phyloP scores from a whole-genome alignment of 345 rosid genomes.

The Citrus unshiu region DNA sequence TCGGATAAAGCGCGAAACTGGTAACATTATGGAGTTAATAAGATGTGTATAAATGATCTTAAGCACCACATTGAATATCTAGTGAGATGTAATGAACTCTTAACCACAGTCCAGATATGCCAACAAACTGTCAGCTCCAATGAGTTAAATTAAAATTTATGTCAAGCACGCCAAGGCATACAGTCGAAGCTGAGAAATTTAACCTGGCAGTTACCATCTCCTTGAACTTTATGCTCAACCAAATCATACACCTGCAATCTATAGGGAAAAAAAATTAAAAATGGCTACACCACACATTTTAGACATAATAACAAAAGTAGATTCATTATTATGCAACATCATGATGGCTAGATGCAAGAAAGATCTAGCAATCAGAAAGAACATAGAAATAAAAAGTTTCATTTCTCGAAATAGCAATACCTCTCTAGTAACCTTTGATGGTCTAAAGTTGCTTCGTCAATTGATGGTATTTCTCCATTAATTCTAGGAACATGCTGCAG shows the following conservation, averaged over 20 bases:
- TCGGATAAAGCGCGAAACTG: constrained; percentile 55
- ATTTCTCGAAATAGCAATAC: constrained; percentile 22
- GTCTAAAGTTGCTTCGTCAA: constrained; percentile 61
- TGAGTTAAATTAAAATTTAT: not conserved
- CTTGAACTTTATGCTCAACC: constrained; percentile 63
- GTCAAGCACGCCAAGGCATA: not conserved
- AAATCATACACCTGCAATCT: constrained; percentile 64
- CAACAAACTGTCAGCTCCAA: not conserved
- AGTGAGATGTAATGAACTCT: not conserved
- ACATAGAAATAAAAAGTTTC: not conserved
- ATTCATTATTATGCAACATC: not conserved
- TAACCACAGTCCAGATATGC: not conserved
- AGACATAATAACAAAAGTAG: not conserved
- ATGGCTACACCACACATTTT: not conserved
- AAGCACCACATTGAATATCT: not conserved
- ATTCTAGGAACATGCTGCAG: constrained; percentile 59
- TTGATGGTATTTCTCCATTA: constrained; percentile 61
- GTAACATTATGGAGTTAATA: constrained; percentile 14
- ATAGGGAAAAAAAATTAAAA: not conserved
- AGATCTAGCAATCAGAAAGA: not conserved
- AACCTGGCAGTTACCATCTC: constrained; percentile 77
- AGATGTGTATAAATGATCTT: not conserved
- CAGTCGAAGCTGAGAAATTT: constrained; percentile 6
- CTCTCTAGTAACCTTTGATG: constrained; percentile 63
- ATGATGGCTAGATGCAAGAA: not conserved